Conservation (phyloP, 1,284 basidiomycete genomes). For the Malassezia equina region DNA sequence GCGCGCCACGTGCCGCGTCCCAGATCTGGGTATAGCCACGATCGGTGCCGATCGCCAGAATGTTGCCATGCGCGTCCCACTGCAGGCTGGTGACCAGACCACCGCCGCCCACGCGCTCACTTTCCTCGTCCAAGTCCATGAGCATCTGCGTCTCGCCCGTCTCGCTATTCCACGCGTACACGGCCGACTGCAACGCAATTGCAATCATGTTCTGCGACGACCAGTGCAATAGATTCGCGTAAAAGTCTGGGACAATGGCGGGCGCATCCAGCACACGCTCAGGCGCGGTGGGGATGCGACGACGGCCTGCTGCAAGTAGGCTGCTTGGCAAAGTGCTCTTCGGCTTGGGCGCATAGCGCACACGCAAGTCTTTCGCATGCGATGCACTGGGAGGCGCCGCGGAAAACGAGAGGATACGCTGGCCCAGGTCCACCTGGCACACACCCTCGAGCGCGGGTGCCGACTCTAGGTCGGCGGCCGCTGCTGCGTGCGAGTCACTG, state of each 20-base stretch:
- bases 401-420: constrained; percentile 50
- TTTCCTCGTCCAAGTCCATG: constrained; percentile 35
- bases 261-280: constrained; percentile 90
- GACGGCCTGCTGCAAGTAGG: constrained; percentile 51
- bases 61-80: constrained; percentile 77
- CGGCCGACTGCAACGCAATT: constrained; percentile 33
- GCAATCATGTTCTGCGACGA: constrained; percentile 62
- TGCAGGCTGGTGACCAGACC: constrained; percentile 63
- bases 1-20: constrained; percentile 71
- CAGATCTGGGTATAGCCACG: constrained; percentile 87
- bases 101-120: constrained; percentile 41
- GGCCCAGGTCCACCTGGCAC: constrained; percentile 44
- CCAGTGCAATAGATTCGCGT: constrained; percentile 89
- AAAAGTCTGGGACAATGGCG: constrained; percentile 90
- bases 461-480: constrained; percentile 22
- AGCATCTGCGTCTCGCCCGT: constrained; percentile 70
- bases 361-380: constrained; percentile 44
- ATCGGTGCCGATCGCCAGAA: constrained; percentile 75
- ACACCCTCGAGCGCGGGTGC: constrained; percentile 34
- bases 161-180: constrained; percentile 69
- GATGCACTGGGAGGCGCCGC: constrained; percentile 48
- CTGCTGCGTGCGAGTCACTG: constrained; percentile 9
- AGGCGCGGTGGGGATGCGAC: constrained; percentile 70
- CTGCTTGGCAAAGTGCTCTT: constrained; percentile 39
- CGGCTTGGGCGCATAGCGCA: constrained; percentile 33